Evolutionary conservation across 495 filamentous ascomycete genomes (phyloP), one percentile per base, ranked within the genome.

Genomic region (Letharia columbiana): DNA sequence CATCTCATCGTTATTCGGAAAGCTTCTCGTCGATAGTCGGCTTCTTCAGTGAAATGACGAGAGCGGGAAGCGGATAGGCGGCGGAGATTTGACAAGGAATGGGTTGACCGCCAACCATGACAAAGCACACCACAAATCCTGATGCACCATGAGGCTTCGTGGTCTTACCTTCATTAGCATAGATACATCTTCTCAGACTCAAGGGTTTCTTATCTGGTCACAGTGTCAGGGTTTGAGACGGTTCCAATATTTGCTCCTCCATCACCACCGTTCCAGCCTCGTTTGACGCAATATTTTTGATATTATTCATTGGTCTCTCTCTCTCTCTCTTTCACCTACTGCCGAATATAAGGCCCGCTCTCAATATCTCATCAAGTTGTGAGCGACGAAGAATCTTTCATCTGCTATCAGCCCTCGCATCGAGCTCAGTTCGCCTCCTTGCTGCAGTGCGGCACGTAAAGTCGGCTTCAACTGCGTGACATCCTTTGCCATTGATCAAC

Each of bases 1-100:
- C 66, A 67, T 67, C 47, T 61, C 58, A 61, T 66, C n/a, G 58
- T 44, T 39, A 15, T 56, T 56, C 7, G 23, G 15, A 15, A 15
- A 31, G 9, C 11, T 54, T 44, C 44, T 66, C 20, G 15, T 42
- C 18, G 58, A 39, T 4, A 44, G 44, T 42, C 41, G 28, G 15
- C 33, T 57, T n/a, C 7, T n/a, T n/a, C 15, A 10, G 35, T 39
- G 40, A 17, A 57, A 31, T 52, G 33, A 66, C 64, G 42, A 62
- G 41, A 23, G 37, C 44, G 57, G 41, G 42, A n/a, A 44, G 10
- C 44, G 45, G 41, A 66, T 39, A 54, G 37, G 62, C 49, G 11
- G 63, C 63, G 63, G 56, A 65, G 33, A n/a, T 8, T 49, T 28
- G 42, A 6, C 10, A 20, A n/a, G 28, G 12, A 54, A 33, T 52